Percentiles rank a stretch among this genome's conserved stretches.
Conservation (phyloP, 371 early-diverging fungal genomes). For the Coemansia sp. region DNA sequence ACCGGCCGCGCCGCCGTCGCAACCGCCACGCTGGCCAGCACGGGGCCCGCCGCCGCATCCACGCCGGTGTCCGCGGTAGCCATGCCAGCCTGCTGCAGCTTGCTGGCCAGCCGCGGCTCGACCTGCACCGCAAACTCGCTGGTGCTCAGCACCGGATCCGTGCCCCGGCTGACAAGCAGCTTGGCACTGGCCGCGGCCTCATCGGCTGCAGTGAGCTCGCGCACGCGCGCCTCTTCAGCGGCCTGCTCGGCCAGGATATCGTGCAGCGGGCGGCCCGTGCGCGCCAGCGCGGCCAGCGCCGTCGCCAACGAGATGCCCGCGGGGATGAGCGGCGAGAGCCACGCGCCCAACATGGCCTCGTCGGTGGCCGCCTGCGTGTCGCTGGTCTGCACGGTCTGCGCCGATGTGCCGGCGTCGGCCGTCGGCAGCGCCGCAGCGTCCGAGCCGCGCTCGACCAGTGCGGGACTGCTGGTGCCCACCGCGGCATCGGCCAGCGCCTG, state of each 20-base stretch:
- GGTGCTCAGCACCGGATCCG: conserved; percentile 10
- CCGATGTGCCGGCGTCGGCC: conserved; percentile 1
- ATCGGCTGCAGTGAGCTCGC: background rate
- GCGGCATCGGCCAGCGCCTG: conserved; percentile 15
- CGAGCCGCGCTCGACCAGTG: conserved; percentile 27
- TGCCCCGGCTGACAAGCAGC: conserved; percentile 21
- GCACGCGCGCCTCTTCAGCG: conserved; percentile 12
- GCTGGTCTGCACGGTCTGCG: conserved; percentile 3
- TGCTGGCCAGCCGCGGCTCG: conserved; percentile 17
- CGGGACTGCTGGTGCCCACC: conserved; percentile 17
- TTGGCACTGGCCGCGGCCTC: conserved; percentile 34
- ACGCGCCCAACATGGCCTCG: conserved; percentile 20
- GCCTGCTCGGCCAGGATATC: conserved; percentile 29
- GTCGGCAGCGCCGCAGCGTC: conserved; percentile 15
- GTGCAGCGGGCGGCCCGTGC: conserved; percentile 37
- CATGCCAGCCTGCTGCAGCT: conserved; percentile 18
- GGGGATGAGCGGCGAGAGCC: conserved; percentile 44
- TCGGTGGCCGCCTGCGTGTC: conserved; percentile 25
- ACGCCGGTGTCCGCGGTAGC: conserved; percentile 17
- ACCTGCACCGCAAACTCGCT: conserved; percentile 35
- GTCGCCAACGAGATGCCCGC: conserved; percentile 24
- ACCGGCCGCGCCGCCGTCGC: conserved; percentile 14
- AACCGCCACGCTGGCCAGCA: conserved; percentile 9
- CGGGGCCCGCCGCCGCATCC: conserved; percentile 26
- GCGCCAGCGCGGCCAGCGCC: conserved; percentile 29